A percentile compares a stretch with the other conserved stretches of the same genome.
Evolutionary conservation across 2,329 filamentous ascomycete species (phyloP).

Genomic region (Elsinoe perseae): DNA sequence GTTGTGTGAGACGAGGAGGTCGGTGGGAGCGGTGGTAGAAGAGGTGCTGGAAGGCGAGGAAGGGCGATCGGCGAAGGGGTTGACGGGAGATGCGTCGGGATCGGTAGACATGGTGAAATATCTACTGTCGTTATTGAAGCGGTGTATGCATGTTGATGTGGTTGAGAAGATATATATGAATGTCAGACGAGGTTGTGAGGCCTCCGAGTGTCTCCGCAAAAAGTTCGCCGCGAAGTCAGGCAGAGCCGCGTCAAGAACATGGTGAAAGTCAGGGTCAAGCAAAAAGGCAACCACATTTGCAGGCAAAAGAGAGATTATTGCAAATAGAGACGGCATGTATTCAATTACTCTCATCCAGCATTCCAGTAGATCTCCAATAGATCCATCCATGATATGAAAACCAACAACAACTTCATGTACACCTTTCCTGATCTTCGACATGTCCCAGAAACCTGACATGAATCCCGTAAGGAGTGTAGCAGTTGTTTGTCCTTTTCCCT

Average conservation of each 20-base stretch:
- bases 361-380: constrained; percentile 1
- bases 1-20: constrained; percentile 43
- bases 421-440: background rate
- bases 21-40: constrained; percentile 35
- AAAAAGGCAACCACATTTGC: background rate
- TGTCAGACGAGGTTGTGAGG: constrained; percentile 2
- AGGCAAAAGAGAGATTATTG: background rate
- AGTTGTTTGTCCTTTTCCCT: background rate
- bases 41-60: constrained; percentile 8
- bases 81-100: background rate
- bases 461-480: background rate
- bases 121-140: background rate
- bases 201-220: background rate
- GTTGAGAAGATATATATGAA: background rate
- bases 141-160: background rate
- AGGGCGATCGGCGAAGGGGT: constrained; percentile 19
- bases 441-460: background rate
- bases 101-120: background rate
- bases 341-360: constrained; percentile 1
- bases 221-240: background rate
- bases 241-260: background rate
- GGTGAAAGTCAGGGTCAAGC: background rate
- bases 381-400: background rate
- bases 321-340: constrained; percentile 2
- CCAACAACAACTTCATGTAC: background rate